Conservation (phyloP, 1,284 basidiomycete genomes). For the Microbotryum silenes-acaulis region DNA sequence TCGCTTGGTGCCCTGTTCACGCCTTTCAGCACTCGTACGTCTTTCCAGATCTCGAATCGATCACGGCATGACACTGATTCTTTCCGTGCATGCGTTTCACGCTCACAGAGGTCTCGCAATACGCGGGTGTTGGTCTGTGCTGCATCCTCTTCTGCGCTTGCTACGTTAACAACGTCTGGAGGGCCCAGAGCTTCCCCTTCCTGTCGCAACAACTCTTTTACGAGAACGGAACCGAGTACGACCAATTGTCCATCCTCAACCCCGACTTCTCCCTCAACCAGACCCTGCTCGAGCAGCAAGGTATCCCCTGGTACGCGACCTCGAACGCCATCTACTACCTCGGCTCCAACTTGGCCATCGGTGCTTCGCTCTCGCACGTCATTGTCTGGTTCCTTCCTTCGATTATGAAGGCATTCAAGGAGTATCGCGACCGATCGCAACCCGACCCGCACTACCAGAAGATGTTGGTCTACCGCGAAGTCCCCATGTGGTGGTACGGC, state of each 20-base stretch:
- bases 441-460: constrained; percentile 50
- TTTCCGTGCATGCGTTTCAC: too few species aligned
- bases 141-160: constrained; percentile 52
- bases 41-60: too few species aligned
- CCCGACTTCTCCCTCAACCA: constrained; percentile 77
- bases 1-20: constrained; percentile 29
- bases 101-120: constrained; percentile 19
- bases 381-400: constrained; percentile 55
- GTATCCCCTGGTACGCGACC: constrained; percentile 23
- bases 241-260: constrained; percentile 72
- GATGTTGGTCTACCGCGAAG: constrained; percentile 51
- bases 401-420: constrained; percentile 41
- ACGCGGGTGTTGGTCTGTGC: constrained; percentile 36
- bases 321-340: constrained; percentile 24
- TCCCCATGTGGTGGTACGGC: constrained; percentile 58
- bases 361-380: constrained; percentile 47
- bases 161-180: constrained; percentile 49
- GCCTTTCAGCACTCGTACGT: constrained; percentile 20
- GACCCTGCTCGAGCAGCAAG: constrained; percentile 39
- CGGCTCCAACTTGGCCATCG: constrained; percentile 32
- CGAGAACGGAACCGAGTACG: constrained; percentile 49
- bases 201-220: constrained; percentile 54
- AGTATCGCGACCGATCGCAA: constrained; percentile 42
- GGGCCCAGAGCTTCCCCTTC: constrained; percentile 55
- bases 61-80: too few species aligned